These are phyloP conservation scores for Pinus tabuliformis DNA, from an alignment of 75 land plant species.

Conservation along the genomic window DNA sequence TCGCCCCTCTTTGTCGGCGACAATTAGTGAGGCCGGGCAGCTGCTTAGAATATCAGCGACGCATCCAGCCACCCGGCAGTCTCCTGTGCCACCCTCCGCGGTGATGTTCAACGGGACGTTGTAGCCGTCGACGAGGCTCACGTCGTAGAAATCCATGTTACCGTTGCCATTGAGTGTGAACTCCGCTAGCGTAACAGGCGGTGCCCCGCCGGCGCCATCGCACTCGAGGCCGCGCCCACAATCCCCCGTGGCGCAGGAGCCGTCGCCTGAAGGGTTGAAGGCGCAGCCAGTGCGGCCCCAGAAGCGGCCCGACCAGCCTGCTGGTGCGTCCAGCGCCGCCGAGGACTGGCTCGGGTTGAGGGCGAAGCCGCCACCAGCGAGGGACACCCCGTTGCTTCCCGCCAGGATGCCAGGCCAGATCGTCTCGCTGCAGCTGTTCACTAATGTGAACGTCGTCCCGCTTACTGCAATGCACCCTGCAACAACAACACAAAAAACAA, in stretches of 20 bases:
- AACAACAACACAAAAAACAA: too few relatives aligned
- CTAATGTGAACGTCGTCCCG: constrained; percentile 18
- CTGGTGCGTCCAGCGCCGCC: constrained; percentile 32
- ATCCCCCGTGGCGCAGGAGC: constrained; percentile 54
- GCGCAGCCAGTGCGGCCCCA: constrained; percentile 75
- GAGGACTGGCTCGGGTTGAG: constrained; percentile 20
- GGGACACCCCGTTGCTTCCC: constrained; percentile 10
- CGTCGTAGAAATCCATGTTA: constrained; percentile 15
- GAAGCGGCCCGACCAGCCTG: constrained; percentile 13
- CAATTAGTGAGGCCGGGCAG: constrained; percentile 24
- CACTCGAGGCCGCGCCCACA: constrained; percentile 37
- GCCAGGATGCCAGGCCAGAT: constrained; percentile 49
- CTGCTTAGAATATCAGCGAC: constrained; percentile 19
- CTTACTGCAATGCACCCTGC: neutral
- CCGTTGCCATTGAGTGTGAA: constrained; percentile 75
- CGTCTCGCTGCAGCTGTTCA: constrained; percentile 32
- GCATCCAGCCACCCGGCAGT: constrained; percentile 41
- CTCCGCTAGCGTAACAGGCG: constrained; percentile 71
- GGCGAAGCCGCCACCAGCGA: constrained; percentile 27
- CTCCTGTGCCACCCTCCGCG: constrained; percentile 16
- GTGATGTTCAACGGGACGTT: neutral
- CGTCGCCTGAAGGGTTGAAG: constrained; percentile 22
- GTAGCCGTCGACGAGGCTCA: too few relatives aligned
- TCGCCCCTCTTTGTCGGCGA: constrained; percentile 13
- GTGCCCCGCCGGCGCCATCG: constrained; percentile 41